Conservation (phyloP, 2,329 filamentous ascomycete genomes). For the Neocatenulostroma microsporum region DNA sequence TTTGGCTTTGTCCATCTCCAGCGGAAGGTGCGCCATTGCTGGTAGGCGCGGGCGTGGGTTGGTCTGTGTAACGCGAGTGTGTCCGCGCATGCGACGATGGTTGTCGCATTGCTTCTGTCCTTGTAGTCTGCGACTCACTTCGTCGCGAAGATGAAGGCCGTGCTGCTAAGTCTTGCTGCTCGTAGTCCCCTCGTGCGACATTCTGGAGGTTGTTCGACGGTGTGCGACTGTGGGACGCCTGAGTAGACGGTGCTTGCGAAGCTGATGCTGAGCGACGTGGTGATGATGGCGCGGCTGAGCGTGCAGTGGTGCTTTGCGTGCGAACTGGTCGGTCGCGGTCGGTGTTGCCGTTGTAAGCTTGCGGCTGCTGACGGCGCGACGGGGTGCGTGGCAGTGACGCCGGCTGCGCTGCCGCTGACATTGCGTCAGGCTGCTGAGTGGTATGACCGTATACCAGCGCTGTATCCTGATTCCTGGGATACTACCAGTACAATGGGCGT, state of each 20-base stretch:
- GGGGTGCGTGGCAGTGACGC: conserved; percentile 44
- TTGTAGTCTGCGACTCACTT: conserved; percentile 52
- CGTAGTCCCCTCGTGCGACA: conserved; percentile 62
- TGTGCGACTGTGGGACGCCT: conserved; percentile 28
- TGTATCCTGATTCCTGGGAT: no score
- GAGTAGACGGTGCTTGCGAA: conserved; percentile 21
- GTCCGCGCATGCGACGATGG: conserved; percentile 32
- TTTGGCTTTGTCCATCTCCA: conserved; percentile 12
- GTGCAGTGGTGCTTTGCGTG: conserved; percentile 27
- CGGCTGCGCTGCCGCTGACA: conserved; percentile 40
- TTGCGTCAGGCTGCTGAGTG: conserved; percentile 11
- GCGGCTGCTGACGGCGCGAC: conserved; percentile 38
- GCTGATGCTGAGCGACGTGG: conserved; percentile 31
- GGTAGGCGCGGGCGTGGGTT: conserved; percentile 23
- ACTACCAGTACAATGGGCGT: no score
- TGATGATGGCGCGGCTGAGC: conserved; percentile 25
- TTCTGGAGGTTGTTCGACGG: conserved; percentile 44
- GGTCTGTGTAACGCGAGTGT: conserved; percentile 39
- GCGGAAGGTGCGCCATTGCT: conserved; percentile 19
- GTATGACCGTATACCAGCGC: no score
- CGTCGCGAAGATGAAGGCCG: conserved; percentile 46
- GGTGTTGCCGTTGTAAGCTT: conserved; percentile 38
- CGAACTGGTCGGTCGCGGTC: conserved; percentile 40
- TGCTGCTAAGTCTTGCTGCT: conserved; percentile 59
- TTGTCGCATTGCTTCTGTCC: conserved; percentile 45